Evolutionary conservation across 306 rosid species (phyloP), one percentile per base, ranked within the genome.

Genomic region (Rubus idaeus): DNA sequence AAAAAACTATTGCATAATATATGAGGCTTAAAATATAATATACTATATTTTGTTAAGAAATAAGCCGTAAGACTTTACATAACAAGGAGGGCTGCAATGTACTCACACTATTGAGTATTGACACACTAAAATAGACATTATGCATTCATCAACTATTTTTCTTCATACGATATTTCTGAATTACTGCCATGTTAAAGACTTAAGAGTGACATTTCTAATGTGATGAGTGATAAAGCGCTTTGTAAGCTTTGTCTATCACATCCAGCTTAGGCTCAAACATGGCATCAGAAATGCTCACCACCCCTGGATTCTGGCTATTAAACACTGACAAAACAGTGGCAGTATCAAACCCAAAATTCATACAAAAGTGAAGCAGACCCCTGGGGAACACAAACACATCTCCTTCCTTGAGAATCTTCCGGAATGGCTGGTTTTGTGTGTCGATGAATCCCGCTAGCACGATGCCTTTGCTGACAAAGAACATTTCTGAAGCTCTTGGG

Each of bases 231-330:
- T 8, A 8, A 89, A 72, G 50, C 83, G 83, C 69, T 61, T 61
- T 77, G 80, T 77, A 3, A 88, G 47, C 75, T 78, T 78, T 86
- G n/a, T 82, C 75, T 61, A 82, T 12, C 20, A 86, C 75, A 60
- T 91, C 84, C 47, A 52, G 26, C 61, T 75, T 70, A 49, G 80
- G 69, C 53, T 80, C 69, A 40, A 82, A 78, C 74, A 88, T 75
- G 40, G 82, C 67, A 13, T 75, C 67, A 8, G 52, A 3, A 37
- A 85, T 37, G 49, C 81, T 74, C 18, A 46, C 91, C 10, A 82
- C 18, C 72, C 94, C 94, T 14, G 97, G 98, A 80, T 94, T 90
- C 74, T 91, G 94, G 81, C 91, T 83, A 23, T 80, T 94, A 69
- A 79, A 83, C 77, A 87, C 89, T 2, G 97, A 89, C 71, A 87